Evolutionary conservation across 441 rosid genomes (phyloP).

Genomic region (Flueggea neowawraea): DNA sequence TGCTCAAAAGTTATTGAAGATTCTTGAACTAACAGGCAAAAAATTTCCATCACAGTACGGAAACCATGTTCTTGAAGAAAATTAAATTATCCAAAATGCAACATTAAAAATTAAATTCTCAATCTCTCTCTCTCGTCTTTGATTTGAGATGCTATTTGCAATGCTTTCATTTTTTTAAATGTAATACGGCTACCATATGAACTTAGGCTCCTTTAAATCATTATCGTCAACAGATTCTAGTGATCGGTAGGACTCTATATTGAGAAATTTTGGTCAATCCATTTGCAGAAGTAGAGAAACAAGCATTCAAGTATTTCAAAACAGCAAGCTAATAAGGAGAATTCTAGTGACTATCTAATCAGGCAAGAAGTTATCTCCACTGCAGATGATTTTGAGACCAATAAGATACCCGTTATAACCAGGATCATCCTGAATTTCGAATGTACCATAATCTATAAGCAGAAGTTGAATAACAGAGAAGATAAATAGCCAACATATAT

Average conservation of each 20-base stretch:
- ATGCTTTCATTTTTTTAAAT: too few relatives aligned
- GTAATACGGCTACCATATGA: too few relatives aligned
- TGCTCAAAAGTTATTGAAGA: too few relatives aligned
- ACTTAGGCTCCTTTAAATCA: too few relatives aligned
- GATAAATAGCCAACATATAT: conserved; percentile 58
- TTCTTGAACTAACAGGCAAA: too few relatives aligned
- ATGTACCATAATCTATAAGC: conserved; percentile 76
- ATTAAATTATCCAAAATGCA: too few relatives aligned
- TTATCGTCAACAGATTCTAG: not conserved
- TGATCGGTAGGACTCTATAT: not conserved
- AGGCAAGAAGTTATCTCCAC: conserved; percentile 57
- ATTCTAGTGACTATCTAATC: not conserved
- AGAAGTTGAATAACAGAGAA: conserved; percentile 65
- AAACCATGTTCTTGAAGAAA: too few relatives aligned
- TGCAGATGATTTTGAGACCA: conserved; percentile 94
- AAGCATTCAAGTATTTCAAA: too few relatives aligned
- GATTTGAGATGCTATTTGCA: too few relatives aligned
- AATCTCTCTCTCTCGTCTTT: too few relatives aligned
- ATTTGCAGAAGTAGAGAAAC: not conserved
- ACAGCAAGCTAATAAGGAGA: conserved; percentile 1
- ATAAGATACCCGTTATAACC: conserved; percentile 82
- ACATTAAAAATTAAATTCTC: too few relatives aligned
- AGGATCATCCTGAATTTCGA: conserved; percentile 92
- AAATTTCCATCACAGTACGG: too few relatives aligned
- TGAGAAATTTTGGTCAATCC: not conserved